phyloP scores from a whole-genome alignment of 768 basidiomycete species.

The Daedaleopsis nitida region DNA sequence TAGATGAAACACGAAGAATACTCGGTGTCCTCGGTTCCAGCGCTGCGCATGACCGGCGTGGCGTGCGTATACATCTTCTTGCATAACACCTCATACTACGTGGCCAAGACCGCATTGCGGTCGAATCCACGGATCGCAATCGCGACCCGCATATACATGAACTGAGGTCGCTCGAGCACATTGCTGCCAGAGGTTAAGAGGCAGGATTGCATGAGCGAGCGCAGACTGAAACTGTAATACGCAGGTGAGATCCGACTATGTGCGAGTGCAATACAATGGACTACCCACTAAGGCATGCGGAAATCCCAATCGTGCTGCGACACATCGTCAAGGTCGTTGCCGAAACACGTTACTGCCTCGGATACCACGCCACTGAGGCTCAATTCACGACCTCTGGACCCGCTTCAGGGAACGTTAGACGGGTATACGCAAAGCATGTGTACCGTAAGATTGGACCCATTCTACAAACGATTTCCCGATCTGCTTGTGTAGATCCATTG shows the following conservation, averaged over 20 bases:
- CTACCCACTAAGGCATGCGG: no score
- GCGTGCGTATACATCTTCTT: not conserved
- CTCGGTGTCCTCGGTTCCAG: not conserved
- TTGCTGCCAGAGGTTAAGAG: no score
- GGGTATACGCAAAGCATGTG: not conserved
- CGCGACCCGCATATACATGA: not conserved
- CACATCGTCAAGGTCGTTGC: no score
- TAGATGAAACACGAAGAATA: not conserved
- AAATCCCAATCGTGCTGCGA: no score
- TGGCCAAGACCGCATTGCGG: no score
- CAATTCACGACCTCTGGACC: no score
- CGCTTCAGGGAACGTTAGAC: no score
- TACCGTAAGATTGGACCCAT: not conserved
- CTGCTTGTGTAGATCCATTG: not conserved
- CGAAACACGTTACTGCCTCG: no score
- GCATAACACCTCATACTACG: not conserved
- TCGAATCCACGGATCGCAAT: not conserved
- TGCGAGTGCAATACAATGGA: no score
- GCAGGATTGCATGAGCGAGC: not conserved
- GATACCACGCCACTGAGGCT: no score
- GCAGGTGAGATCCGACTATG: no score
- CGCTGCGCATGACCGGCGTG: not conserved
- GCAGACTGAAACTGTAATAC: not conserved
- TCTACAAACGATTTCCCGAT: not conserved
- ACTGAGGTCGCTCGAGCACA: not conserved